Evolutionary conservation across 148 eudicot genomes (phyloP), one percentile per base, ranked within the genome.

Genomic region (Talinum fruticosum): DNA sequence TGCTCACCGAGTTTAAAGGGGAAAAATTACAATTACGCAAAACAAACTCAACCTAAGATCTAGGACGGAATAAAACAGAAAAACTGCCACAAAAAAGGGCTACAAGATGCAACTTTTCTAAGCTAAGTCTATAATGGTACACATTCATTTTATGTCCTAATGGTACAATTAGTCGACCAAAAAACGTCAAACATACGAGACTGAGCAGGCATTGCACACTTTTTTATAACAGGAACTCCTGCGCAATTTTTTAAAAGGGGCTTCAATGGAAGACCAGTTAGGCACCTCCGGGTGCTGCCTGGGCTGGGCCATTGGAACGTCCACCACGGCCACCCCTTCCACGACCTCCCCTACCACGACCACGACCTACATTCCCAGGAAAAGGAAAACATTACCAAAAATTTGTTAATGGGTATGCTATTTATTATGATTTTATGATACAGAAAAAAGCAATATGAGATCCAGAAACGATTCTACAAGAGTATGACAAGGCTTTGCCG

Each of bases 271-370:
- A 71, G 54, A 72, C 64, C 71, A 45, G 16, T 83, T 83, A 88
- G 71, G 87, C 89, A 79, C 66, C 90, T 66, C 83, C 90, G 29
- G 80, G 90, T 64, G 82, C 81, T 23, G 81, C 91, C 67, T 87
- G 80, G 76, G 73, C 85, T 24, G 88, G 91, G 23, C 92, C 94
- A 44, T 89, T 91, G 10, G 93, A 82, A 71, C 93, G 83, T 41
- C 84, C 84, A 77, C 86, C 86, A 79, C 87, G 87, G 68, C 91
- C 87, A 61, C 90, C 92, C 81, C 95, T 83, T 33, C 95, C 95
- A 76, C 92, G 92, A 29, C 86, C 83, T 77, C 92, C 92, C 87
- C 94, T 87, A n/a, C 94, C 90, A 76, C 92, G 94, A 30, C 94
- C 94, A 80, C 90, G 94, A 13, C 94, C 94, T 90, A 59, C 75